A percentile compares a stretch with the other conserved stretches of the same genome.
These are phyloP conservation scores for Cercospora sesami DNA, from an alignment of 2,329 filamentous ascomycete genomes.

Conservation along the genomic window DNA sequence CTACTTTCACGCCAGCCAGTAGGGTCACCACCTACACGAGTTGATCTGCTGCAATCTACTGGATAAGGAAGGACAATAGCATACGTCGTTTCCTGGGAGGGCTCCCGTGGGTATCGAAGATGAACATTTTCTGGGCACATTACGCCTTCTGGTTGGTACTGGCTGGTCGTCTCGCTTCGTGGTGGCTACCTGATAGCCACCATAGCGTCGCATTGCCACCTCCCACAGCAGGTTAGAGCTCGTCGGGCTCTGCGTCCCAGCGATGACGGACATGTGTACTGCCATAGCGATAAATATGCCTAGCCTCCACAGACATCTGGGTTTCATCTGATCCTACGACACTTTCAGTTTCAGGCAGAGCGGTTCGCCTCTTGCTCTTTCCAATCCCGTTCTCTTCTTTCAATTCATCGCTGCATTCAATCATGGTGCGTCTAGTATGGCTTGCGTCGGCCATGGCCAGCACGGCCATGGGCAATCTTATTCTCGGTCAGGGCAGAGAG, in stretches of 20 bases:
- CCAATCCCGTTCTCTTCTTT: neutral
- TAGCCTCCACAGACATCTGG: neutral
- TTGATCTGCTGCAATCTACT: slow-evolving; percentile 3
- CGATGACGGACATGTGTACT: neutral
- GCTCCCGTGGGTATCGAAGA: neutral
- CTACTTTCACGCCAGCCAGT: slow-evolving; percentile 2
- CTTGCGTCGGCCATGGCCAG: slow-evolving; percentile 2
- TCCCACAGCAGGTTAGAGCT: slow-evolving; percentile 6
- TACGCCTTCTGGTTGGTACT: neutral
- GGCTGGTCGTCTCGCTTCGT: slow-evolving; percentile 1
- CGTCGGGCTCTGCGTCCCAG: neutral
- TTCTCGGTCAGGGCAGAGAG: slow-evolving; percentile 3
- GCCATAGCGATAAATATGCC: slow-evolving; percentile 1
- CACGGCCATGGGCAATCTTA: neutral
- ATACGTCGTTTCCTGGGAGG: neutral
- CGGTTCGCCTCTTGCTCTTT: neutral
- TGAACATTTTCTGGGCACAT: neutral
- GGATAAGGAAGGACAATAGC: slow-evolving; percentile 1
- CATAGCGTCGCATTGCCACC: slow-evolving; percentile 1
- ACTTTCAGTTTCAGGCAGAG: neutral
- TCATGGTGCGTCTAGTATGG: slow-evolving; percentile 2
- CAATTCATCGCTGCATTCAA: neutral
- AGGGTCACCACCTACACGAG: neutral
- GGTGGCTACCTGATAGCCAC: slow-evolving; percentile 8
- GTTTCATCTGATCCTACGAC: neutral